Conservation (phyloP, 2,329 filamentous ascomycete species). For the Trichophyton verrucosum region DNA sequence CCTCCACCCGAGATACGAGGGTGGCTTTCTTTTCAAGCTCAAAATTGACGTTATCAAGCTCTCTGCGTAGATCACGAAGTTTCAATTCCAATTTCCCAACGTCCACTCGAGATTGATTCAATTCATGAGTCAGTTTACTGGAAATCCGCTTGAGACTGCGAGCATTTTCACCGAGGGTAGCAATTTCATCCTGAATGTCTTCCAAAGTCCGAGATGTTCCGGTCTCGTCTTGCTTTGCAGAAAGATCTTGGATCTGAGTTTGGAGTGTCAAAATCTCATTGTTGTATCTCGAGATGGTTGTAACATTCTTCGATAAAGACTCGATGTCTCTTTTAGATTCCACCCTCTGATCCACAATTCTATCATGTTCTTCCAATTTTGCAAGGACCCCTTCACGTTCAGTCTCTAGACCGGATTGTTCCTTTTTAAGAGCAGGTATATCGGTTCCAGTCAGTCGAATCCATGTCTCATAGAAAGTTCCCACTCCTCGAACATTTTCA, state of each 20-base stretch:
- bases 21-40: slow-evolving; percentile 71
- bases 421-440: slow-evolving; percentile 54
- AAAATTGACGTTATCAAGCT: slow-evolving; percentile 56
- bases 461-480: slow-evolving; percentile 62
- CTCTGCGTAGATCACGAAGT: slow-evolving; percentile 59
- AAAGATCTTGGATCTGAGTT: slow-evolving; percentile 60
- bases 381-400: slow-evolving; percentile 50
- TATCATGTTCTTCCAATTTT: slow-evolving; percentile 56
- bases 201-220: slow-evolving; percentile 58
- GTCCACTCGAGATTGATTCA: slow-evolving; percentile 56
- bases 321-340: slow-evolving; percentile 63
- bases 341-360: slow-evolving; percentile 47
- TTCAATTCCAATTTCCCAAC: slow-evolving; percentile 64
- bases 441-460: slow-evolving; percentile 54
- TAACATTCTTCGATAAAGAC: slow-evolving; percentile 60
- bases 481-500: slow-evolving; percentile 49
- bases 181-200: slow-evolving; percentile 69
- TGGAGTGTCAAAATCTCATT: slow-evolving; percentile 61
- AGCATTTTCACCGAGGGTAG: slow-evolving; percentile 53
- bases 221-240: slow-evolving; percentile 59
- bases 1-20: slow-evolving; percentile 58
- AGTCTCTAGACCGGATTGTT: slow-evolving; percentile 49
- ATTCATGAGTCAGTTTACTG: slow-evolving; percentile 54
- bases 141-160: slow-evolving; percentile 52
- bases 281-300: slow-evolving; percentile 59